A percentile compares a stretch with the other conserved stretches of the same genome.
Conservation (phyloP, 106 monocot species). For the Cymbidium sinense region DNA sequence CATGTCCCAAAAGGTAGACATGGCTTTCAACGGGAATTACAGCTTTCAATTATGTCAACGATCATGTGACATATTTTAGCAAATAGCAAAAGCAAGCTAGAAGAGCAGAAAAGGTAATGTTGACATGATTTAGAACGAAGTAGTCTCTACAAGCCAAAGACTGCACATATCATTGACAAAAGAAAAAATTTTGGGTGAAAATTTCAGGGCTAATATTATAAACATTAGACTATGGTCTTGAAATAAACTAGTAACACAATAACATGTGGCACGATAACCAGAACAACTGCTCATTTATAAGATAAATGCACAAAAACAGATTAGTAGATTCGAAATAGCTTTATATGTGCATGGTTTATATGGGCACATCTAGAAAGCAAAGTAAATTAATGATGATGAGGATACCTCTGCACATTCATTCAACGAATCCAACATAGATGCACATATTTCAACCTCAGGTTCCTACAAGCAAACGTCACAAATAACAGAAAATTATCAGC, state of each 20-base stretch:
- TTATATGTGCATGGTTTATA: neutral
- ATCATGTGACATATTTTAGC: neutral
- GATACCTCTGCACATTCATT: constrained; percentile 91
- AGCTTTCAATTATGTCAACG: neutral
- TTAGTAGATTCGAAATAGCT: neutral
- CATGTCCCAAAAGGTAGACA: neutral
- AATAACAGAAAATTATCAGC: constrained; percentile 3
- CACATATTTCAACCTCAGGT: constrained; percentile 83
- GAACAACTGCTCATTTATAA: neutral
- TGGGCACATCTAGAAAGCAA: neutral
- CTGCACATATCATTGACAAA: neutral
- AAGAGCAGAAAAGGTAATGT: neutral
- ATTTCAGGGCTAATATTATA: neutral
- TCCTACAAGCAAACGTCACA: constrained; percentile 35
- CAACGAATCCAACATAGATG: constrained; percentile 84
- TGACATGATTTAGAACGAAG: neutral
- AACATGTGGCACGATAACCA: neutral
- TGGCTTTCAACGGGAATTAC: neutral
- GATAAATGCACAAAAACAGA: neutral
- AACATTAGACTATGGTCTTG: neutral
- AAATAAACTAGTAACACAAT: neutral
- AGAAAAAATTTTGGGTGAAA: neutral
- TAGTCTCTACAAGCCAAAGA: neutral
- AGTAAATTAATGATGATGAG: neutral
- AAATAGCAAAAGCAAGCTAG: neutral